Base-by-base conservation (phyloP, 2,329 filamentous ascomycete species). In the Cephalotrichum gorgonifer region DNA sequence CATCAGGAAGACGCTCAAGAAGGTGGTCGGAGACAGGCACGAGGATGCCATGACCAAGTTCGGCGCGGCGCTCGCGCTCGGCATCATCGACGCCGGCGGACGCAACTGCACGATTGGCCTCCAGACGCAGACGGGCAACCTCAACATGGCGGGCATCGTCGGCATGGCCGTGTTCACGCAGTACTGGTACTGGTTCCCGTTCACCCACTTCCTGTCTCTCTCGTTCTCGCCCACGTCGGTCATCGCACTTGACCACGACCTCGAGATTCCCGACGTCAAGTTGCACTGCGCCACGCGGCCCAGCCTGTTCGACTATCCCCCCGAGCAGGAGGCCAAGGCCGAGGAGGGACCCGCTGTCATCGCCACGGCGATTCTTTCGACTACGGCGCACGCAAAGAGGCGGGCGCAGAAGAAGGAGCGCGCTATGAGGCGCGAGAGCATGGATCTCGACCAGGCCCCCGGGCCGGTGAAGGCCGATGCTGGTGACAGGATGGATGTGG, bases 161-260 rank as follows among this genome's bases (percentile, higher is more conserved):
- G 94, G 93, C 57, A 95, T 95, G 83, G 91, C 89, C 26, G 86
- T 98, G 48, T 98, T 98, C 70, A 95, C 90, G 8, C 93, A 98
- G 65, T 98, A 98, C 73, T 98, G 93, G 93, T 98, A 98, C 73
- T 98, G 93, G 93, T 98, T 98, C 79, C 93, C 93, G 52, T 85
- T 97, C 60, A 95, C 93, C 27, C 93, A 98, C 69, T 98, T 98
- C 80, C 67, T 98, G 51, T 94, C 91, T 1, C 76, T 98, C 53
- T 90, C 88, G 60, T 97, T 98, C 69, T 89, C 88, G n/a, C 93
- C 93, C 1, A 98, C 94, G 2, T 86, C 93, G 1, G 86, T 98
- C 61, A 96, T 97, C 58, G 91, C 87, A 52, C 81, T 98, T 25
- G 90, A 98, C 62, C 85, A 94, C 61, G 88, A 96, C 61, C 77